Evolutionary conservation across 75 land plant species (phyloP).

Genomic region (Picea glauca): DNA sequence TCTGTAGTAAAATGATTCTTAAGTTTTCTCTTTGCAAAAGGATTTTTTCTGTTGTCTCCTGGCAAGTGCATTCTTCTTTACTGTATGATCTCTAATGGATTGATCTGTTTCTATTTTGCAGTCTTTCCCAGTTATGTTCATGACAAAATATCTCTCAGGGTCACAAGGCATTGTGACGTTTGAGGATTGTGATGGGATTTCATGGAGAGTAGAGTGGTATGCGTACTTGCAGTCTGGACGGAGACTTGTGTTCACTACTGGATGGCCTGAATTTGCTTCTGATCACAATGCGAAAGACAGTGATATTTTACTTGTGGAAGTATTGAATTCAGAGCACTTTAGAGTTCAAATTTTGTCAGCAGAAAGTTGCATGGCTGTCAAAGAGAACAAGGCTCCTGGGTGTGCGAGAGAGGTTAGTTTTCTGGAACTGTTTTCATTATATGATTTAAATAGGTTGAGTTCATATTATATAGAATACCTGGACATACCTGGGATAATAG

Average conservation of each 20-base stretch:
- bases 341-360: slow-evolving; percentile 18
- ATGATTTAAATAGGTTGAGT: neutral
- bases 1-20: neutral
- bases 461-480: neutral
- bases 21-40: neutral
- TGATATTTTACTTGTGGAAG: slow-evolving; percentile 20
- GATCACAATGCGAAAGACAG: slow-evolving; percentile 23
- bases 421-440: neutral
- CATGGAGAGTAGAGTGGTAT: slow-evolving; percentile 19
- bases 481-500: neutral
- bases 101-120: slow-evolving; percentile 9
- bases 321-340: slow-evolving; percentile 15
- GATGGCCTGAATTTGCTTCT: slow-evolving; percentile 25
- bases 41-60: neutral
- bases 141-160: slow-evolving; percentile 23
- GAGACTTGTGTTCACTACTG: slow-evolving; percentile 25
- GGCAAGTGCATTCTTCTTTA: neutral
- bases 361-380: neutral
- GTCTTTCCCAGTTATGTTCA: slow-evolving; percentile 26
- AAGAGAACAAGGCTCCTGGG: neutral
- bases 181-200: slow-evolving; percentile 15
- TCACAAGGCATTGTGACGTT: slow-evolving; percentile 18
- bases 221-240: slow-evolving; percentile 30
- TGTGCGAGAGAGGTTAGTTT: slow-evolving; percentile 1
- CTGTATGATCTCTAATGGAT: neutral